These are phyloP conservation scores for Nakazawaea holstii DNA, from an alignment of 805 yeast species.

Conservation along the genomic window DNA sequence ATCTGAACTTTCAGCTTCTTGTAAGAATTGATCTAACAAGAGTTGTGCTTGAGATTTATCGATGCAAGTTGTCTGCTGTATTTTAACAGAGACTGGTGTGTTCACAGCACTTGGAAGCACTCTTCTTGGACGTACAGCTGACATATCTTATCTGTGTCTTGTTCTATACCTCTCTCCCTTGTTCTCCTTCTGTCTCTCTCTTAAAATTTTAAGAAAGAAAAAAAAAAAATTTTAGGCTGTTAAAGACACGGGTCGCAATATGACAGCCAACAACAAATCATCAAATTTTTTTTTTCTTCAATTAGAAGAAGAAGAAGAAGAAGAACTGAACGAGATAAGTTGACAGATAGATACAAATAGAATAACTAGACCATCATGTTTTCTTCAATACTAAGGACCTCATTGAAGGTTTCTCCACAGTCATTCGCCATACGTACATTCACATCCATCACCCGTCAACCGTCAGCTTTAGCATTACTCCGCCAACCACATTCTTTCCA, in stretches of 20 bases:
- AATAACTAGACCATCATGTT: background rate
- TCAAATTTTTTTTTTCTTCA: too few species aligned
- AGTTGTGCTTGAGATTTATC: slow-evolving; percentile 18
- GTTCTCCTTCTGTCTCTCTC: background rate
- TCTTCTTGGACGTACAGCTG: slow-evolving; percentile 35
- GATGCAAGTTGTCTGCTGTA: slow-evolving; percentile 15
- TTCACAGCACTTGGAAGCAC: slow-evolving; percentile 38
- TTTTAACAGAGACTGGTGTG: slow-evolving; percentile 38
- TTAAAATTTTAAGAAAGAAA: background rate
- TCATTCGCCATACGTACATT: background rate
- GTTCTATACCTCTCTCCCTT: background rate
- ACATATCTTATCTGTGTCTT: slow-evolving; percentile 15
- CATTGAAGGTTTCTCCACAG: background rate
- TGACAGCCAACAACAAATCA: too few species aligned
- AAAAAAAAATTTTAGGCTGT: too few species aligned
- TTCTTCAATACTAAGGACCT: slow-evolving; percentile 4
- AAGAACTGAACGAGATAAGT: background rate
- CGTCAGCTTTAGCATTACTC: slow-evolving; percentile 4
- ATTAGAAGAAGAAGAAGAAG: background rate
- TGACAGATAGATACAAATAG: too few species aligned
- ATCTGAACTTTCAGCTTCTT: slow-evolving; percentile 17
- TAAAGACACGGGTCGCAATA: too few species aligned
- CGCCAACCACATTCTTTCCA: slow-evolving; percentile 11
- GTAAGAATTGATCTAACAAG: slow-evolving; percentile 20
- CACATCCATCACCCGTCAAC: background rate